Conservation (phyloP, 345 rosid species). For the Eucalyptus camaldulensis region DNA sequence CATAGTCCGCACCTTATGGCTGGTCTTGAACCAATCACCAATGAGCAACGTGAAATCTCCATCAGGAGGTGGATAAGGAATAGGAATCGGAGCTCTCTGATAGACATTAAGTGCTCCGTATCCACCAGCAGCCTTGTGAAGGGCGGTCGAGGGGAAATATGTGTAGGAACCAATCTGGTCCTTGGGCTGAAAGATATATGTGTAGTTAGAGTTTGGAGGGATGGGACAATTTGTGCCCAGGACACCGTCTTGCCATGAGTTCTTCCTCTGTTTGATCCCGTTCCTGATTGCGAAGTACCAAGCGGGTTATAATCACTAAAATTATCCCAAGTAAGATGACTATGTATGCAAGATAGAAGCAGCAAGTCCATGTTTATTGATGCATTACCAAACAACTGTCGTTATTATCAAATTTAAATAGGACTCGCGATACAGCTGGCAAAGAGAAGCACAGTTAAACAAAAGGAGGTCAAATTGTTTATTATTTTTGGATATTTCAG, state of each 20-base stretch:
- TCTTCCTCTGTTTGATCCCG: constrained; percentile 82
- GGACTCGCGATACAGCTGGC: not conserved
- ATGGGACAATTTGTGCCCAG: constrained; percentile 85
- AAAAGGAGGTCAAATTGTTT: not conserved
- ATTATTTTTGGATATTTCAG: not conserved
- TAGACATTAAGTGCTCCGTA: constrained; percentile 60
- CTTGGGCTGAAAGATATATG: constrained; percentile 76
- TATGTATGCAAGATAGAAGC: not conserved
- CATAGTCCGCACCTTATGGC: constrained; percentile 45
- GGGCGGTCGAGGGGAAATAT: constrained; percentile 72
- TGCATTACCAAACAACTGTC: not conserved
- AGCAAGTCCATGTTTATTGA: not conserved
- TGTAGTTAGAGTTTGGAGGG: constrained; percentile 69
- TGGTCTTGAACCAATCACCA: constrained; percentile 80
- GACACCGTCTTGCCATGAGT: constrained; percentile 87
- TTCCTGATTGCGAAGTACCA: constrained; percentile 22
- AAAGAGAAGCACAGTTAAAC: not conserved
- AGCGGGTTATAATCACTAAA: not conserved
- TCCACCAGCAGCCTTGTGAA: constrained; percentile 88
- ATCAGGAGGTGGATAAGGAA: constrained; percentile 57
- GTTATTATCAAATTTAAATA: not conserved
- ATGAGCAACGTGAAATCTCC: constrained; percentile 68
- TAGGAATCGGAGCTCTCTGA: constrained; percentile 58
- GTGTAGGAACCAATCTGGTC: constrained; percentile 81
- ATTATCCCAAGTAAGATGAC: not conserved